Evolutionary conservation across 805 yeast genomes (phyloP).

Genomic region (Metschnikowia aberdeeniae): DNA sequence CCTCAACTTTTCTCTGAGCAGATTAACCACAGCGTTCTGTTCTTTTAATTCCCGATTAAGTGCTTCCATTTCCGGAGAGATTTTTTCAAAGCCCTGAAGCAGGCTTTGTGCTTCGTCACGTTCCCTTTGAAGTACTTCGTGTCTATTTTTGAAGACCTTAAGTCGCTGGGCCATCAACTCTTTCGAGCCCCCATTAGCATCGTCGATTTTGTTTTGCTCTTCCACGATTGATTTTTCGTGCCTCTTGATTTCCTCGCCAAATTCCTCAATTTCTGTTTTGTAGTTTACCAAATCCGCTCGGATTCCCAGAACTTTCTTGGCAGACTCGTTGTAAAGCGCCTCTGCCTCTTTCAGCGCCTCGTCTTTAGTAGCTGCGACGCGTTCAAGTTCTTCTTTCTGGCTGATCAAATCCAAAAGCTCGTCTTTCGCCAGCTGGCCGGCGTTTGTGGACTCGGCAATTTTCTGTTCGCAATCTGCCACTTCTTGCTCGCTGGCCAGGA

Average conservation of each 20-base stretch:
- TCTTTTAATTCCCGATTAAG: constrained; percentile 12
- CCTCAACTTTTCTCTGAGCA: constrained; percentile 7
- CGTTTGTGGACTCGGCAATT: constrained; percentile 13
- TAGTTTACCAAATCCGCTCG: constrained; percentile 13
- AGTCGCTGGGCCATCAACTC: constrained; percentile 25
- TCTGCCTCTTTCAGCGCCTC: constrained; percentile 6
- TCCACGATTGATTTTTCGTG: constrained; percentile 21
- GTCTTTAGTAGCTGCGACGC: background rate
- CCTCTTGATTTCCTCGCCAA: constrained; percentile 8
- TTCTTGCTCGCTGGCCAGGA: constrained; percentile 8
- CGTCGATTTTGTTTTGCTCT: constrained; percentile 39
- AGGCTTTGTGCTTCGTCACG: constrained; percentile 10
- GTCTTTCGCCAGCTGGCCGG: background rate
- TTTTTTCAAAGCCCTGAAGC: constrained; percentile 2
- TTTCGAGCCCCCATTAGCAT: constrained; percentile 42
- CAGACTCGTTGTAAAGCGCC: constrained; percentile 6
- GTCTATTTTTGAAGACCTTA: constrained; percentile 9
- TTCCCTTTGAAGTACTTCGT: constrained; percentile 4
- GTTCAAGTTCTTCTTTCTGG: background rate
- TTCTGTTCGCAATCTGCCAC: constrained; percentile 20
- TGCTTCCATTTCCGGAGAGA: constrained; percentile 10
- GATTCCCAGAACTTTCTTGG: constrained; percentile 8
- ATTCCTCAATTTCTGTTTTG: constrained; percentile 20
- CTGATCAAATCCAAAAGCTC: background rate
- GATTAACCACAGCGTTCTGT: background rate